These are phyloP conservation scores for Lactarius akahatsu DNA, from an alignment of 768 basidiomycete genomes.

Conservation along the genomic window DNA sequence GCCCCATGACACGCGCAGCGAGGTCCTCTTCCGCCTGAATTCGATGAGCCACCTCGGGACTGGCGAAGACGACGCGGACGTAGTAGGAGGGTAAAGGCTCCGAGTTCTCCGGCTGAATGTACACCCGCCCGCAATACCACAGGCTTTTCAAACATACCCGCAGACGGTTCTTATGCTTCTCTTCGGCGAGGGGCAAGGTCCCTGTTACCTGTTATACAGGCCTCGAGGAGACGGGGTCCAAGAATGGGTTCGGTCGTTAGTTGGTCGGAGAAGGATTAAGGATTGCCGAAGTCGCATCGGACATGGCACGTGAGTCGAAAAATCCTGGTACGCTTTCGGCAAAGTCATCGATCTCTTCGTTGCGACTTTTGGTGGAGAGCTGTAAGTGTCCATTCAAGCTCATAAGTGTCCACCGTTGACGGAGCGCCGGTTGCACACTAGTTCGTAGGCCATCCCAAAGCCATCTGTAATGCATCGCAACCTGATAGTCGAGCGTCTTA, in stretches of 20 bases:
- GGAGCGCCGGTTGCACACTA: no score
- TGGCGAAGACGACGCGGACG: background rate
- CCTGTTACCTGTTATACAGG: background rate
- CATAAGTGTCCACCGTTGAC: background rate
- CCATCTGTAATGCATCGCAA: no score
- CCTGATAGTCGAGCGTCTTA: background rate
- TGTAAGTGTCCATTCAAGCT: background rate
- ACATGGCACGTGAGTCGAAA: background rate
- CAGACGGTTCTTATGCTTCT: background rate
- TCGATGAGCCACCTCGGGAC: background rate
- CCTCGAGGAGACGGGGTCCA: background rate
- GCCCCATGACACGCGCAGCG: background rate
- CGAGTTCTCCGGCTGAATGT: background rate
- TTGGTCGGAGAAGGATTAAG: conserved; percentile 7
- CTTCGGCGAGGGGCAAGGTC: background rate
- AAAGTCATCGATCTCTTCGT: background rate
- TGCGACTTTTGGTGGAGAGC: conserved; percentile 3
- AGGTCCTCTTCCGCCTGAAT: background rate
- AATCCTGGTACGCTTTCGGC: background rate
- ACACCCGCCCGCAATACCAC: conserved; percentile 6
- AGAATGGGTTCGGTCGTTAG: background rate
- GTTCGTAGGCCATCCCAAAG: no score
- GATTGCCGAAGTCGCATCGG: background rate
- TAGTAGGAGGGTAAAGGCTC: background rate
- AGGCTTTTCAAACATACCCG: conserved; percentile 1